phyloP scores from a whole-genome alignment of 2,329 filamentous ascomycete species.

The Oidium heveae region DNA sequence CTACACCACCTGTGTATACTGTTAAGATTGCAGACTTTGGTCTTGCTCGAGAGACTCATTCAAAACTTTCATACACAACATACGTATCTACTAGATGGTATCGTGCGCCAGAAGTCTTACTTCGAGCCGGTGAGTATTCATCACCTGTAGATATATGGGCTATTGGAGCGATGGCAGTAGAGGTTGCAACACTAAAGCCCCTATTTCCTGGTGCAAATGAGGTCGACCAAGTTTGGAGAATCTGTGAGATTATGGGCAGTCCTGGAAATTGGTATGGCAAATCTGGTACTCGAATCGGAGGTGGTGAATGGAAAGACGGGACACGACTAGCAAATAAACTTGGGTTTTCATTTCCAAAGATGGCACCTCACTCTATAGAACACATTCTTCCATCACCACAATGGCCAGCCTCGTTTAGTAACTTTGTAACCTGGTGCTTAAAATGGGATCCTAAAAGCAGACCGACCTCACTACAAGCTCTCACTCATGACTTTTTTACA shows the following conservation, averaged over 20 bases:
- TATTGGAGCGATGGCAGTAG: slow-evolving; percentile 92
- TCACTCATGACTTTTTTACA: slow-evolving; percentile 81
- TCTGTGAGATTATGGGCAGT: slow-evolving; percentile 98
- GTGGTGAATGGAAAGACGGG: slow-evolving; percentile 93
- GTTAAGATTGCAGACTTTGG: slow-evolving; percentile 99
- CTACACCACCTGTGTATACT: slow-evolving; percentile 77
- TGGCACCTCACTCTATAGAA: slow-evolving; percentile 93
- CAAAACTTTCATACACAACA: slow-evolving; percentile 86
- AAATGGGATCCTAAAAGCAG: slow-evolving; percentile 94
- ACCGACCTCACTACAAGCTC: slow-evolving; percentile 78
- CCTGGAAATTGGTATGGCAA: slow-evolving; percentile 97
- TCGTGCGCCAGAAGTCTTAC: slow-evolving; percentile 70
- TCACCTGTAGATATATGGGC: slow-evolving; percentile 98
- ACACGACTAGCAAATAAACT: slow-evolving; percentile 81
- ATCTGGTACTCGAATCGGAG: slow-evolving; percentile 60
- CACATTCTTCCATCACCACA: slow-evolving; percentile 74
- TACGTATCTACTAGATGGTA: slow-evolving; percentile 98
- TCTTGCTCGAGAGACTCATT: slow-evolving; percentile 88
- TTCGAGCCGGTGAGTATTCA: slow-evolving; percentile 88
- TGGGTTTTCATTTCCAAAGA: slow-evolving; percentile 96
- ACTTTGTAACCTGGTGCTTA: slow-evolving; percentile 94
- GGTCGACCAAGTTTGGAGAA: slow-evolving; percentile 95
- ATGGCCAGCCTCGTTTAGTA: slow-evolving; percentile 67
- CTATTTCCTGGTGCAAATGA: slow-evolving; percentile 95
- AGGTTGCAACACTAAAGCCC: slow-evolving; percentile 87